Conservation (phyloP, 495 filamentous ascomycete species). For the Xylaria intraflava region DNA sequence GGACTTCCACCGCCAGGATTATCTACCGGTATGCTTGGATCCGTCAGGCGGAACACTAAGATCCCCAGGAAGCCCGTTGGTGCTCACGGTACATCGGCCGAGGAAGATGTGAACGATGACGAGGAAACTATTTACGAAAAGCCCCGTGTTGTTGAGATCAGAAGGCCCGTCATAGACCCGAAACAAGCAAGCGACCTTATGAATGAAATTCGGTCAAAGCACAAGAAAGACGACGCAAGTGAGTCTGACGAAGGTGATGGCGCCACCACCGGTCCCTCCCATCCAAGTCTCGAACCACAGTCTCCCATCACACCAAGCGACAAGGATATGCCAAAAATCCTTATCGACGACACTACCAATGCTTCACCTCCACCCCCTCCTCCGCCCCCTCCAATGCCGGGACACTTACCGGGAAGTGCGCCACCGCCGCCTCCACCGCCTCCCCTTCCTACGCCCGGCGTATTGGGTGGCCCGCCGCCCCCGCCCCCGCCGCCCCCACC, state of each 20-base stretch:
- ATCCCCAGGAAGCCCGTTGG: constrained; percentile 51
- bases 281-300: constrained; percentile 66
- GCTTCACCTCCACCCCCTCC: constrained; percentile 51
- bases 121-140: constrained; percentile 55
- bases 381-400: constrained; percentile 48
- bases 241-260: constrained; percentile 68
- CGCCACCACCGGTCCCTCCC: constrained; percentile 69
- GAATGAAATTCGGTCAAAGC: constrained; percentile 72
- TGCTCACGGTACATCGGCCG: constrained; percentile 31
- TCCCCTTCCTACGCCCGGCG: constrained; percentile 37
- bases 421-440: constrained; percentile 52
- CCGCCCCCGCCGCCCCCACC: constrained; percentile 44
- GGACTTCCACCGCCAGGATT: constrained; percentile 22
- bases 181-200: constrained; percentile 68
- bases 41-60: constrained; percentile 50
- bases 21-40: constrained; percentile 57
- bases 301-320: constrained; percentile 66
- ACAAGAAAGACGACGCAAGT: constrained; percentile 63
- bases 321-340: constrained; percentile 43
- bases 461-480: constrained; percentile 51
- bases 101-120: constrained; percentile 39
- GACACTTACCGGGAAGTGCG: constrained; percentile 34
- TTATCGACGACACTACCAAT: constrained; percentile 36
- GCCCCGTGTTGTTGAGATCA: constrained; percentile 59
- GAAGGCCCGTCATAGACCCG: constrained; percentile 66